A percentile compares a stretch with the other conserved stretches of the same genome.
phyloP scores from a whole-genome alignment of 768 basidiomycete genomes.

The Cubamyces lactineus region DNA sequence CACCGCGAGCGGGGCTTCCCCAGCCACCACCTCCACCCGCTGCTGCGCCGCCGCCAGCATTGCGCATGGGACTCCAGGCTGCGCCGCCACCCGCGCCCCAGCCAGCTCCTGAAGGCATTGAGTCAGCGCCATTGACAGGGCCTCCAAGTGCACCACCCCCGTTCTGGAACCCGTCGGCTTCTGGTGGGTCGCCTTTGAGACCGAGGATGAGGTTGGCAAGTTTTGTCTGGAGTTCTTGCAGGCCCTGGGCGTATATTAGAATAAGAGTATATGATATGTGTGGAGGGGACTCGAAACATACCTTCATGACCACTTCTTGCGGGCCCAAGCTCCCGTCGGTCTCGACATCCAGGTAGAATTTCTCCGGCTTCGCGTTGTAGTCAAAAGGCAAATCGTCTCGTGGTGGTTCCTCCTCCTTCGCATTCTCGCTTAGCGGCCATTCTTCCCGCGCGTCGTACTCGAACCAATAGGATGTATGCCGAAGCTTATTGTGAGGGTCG shows the following conservation, averaged over 20 bases:
- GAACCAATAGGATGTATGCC: constrained; percentile 95
- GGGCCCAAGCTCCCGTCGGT: constrained; percentile 89
- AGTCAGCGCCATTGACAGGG: constrained; percentile 14
- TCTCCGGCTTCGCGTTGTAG: constrained; percentile 82
- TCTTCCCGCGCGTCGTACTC: constrained; percentile 80
- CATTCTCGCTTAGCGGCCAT: constrained; percentile 92
- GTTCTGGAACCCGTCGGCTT: constrained; percentile 53
- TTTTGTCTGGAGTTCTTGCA: constrained; percentile 79
- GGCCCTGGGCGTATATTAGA: constrained; percentile 50
- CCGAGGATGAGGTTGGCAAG: constrained; percentile 79
- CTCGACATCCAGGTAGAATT: constrained; percentile 95
- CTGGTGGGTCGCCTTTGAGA: constrained; percentile 49
- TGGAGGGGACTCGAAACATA: constrained; percentile 32
- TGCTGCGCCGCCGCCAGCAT: constrained; percentile 33
- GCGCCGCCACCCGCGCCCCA: constrained; percentile 21
- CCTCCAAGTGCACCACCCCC: constrained; percentile 30
- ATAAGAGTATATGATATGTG: background rate
- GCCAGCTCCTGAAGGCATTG: constrained; percentile 18
- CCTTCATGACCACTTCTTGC: constrained; percentile 89
- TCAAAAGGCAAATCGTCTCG: constrained; percentile 86
- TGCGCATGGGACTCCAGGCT: constrained; percentile 35
- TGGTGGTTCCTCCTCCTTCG: constrained; percentile 78
- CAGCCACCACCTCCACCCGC: constrained; percentile 26
- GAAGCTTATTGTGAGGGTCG: constrained; percentile 95
- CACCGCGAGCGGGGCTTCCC: constrained; percentile 2